These are phyloP conservation scores for Clonostachys rhizophaga DNA, from an alignment of 2,329 filamentous ascomycete species.

Conservation along the genomic window DNA sequence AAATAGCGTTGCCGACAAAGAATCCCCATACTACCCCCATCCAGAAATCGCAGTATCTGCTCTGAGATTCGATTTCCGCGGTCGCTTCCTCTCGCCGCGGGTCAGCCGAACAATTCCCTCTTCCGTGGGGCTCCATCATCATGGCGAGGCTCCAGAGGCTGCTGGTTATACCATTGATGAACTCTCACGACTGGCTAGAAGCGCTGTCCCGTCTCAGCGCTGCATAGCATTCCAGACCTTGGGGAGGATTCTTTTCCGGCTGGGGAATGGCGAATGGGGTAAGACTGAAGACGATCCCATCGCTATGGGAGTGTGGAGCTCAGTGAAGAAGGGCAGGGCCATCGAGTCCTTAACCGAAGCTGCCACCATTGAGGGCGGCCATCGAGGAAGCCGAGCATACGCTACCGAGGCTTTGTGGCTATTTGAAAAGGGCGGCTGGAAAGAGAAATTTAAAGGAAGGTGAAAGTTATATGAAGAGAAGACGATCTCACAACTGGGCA, in stretches of 20 bases:
- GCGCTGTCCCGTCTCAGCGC: constrained; percentile 77
- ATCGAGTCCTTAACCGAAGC: constrained; percentile 75
- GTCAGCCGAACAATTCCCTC: constrained; percentile 70
- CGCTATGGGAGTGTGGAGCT: constrained; percentile 77
- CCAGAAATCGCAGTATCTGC: constrained; percentile 69
- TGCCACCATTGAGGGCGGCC: constrained; percentile 62
- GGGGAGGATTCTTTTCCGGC: constrained; percentile 76
- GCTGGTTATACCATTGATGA: constrained; percentile 93
- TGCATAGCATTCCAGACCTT: constrained; percentile 91
- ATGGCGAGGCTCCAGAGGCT: constrained; percentile 85
- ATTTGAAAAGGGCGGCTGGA: constrained; percentile 69
- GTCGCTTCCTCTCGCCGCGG: constrained; percentile 72
- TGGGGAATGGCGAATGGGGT: constrained; percentile 71
- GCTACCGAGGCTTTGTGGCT: constrained; percentile 89
- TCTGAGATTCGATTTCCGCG: constrained; percentile 85
- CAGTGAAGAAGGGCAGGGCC: constrained; percentile 71
- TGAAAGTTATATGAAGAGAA: constrained; percentile 15
- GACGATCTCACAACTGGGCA: too few relatives aligned
- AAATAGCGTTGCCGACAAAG: constrained; percentile 59
- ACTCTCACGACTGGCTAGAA: constrained; percentile 74
- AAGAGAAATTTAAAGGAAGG: constrained; percentile 54
- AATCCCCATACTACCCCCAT: constrained; percentile 78
- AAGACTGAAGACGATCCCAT: constrained; percentile 52
- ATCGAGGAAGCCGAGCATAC: constrained; percentile 78
- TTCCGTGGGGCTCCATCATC: constrained; percentile 83